Percentiles rank a stretch among this genome's conserved stretches.
phyloP scores from a whole-genome alignment of 495 filamentous ascomycete species.

The Daldinia concentrica region DNA sequence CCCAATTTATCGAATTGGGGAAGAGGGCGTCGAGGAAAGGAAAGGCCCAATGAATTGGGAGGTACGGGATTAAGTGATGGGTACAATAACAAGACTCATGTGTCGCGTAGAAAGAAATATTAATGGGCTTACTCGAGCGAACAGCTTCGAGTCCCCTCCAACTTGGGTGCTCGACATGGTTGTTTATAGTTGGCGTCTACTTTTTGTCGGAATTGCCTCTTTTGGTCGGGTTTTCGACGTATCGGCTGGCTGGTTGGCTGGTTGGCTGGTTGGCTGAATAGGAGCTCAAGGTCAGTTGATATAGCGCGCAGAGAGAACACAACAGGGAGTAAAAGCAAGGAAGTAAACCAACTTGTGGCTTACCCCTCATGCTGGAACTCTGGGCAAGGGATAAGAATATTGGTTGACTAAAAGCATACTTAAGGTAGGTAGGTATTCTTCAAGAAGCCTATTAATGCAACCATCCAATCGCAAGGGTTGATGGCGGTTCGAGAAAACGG shows the following conservation, averaged over 20 bases:
- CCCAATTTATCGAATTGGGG: slow-evolving; percentile 22
- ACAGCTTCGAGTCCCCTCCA: slow-evolving; percentile 98
- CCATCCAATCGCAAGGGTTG: slow-evolving; percentile 45
- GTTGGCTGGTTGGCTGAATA: slow-evolving; percentile 38
- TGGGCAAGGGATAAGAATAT: slow-evolving; percentile 7
- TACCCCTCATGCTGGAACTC: slow-evolving; percentile 33
- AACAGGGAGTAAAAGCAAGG: slow-evolving; percentile 33
- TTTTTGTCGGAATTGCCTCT: slow-evolving; percentile 38
- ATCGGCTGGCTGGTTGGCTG: slow-evolving; percentile 37
- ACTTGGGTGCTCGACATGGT: slow-evolving; percentile 75
- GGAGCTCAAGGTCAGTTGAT: slow-evolving; percentile 28
- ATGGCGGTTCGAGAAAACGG: slow-evolving; percentile 35
- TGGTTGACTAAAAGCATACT: slow-evolving; percentile 11
- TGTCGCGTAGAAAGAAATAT: slow-evolving; percentile 32
- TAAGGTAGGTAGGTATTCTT: slow-evolving; percentile 13
- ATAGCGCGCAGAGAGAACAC: slow-evolving; percentile 25
- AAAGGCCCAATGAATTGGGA: not conserved
- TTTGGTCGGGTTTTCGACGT: slow-evolving; percentile 31
- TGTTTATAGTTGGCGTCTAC: slow-evolving; percentile 31
- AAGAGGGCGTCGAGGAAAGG: not conserved
- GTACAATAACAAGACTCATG: slow-evolving; percentile 7
- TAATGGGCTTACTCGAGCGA: slow-evolving; percentile 86
- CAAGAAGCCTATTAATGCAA: slow-evolving; percentile 32
- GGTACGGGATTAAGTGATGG: slow-evolving; percentile 1
- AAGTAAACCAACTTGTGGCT: slow-evolving; percentile 29